Conservation (phyloP, 768 basidiomycete species). For the Rhizopogon vesiculosus region DNA sequence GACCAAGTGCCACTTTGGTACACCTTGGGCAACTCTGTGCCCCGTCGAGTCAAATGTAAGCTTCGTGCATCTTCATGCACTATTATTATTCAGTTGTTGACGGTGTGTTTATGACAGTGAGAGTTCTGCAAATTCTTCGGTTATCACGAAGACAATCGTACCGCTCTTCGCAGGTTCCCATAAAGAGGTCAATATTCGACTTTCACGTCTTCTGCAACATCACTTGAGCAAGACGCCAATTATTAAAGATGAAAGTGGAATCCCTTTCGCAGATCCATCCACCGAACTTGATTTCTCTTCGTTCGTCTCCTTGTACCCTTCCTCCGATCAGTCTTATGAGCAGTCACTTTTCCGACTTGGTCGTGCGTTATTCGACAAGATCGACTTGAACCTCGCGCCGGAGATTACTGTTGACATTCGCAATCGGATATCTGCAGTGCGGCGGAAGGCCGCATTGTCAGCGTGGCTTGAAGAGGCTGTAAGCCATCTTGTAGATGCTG, state of each 20-base stretch:
- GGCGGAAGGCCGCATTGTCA: constrained; percentile 76
- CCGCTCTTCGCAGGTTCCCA: constrained; percentile 32
- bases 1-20: constrained; percentile 70
- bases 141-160: constrained; percentile 46
- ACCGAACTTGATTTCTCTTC: constrained; percentile 69
- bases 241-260: constrained; percentile 58
- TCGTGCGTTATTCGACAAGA: constrained; percentile 80
- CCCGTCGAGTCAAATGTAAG: constrained; percentile 51
- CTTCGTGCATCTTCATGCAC: constrained; percentile 11
- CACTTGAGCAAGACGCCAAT: constrained; percentile 75
- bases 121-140: constrained; percentile 58
- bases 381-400: constrained; percentile 57
- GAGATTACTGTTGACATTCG: constrained; percentile 56
- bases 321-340: constrained; percentile 67
- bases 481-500: constrained; percentile 63
- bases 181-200: constrained; percentile 34
- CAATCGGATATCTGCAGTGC: constrained; percentile 54
- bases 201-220: constrained; percentile 66
- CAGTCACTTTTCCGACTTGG: constrained; percentile 87
- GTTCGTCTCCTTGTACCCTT: constrained; percentile 66
- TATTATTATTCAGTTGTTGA: constrained; percentile 5
- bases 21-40: constrained; percentile 74
- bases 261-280: constrained; percentile 67
- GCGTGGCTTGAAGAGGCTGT: constrained; percentile 81
- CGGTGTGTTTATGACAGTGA: constrained; percentile 29